These are phyloP conservation scores for Brassica napus DNA, from an alignment of 345 rosid species.

Conservation along the genomic window Da-Ae NC_063445.1:16232501-16233000, in stretches of 20 bases:
- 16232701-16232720: conserved; percentile 54
- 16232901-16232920: conserved; percentile 91
- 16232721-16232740: conserved; percentile 45
- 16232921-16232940: conserved; percentile 81
- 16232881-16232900: conserved; percentile 73
- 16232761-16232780: conserved; percentile 40
- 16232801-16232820: conserved; percentile 56
- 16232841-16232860: not conserved
- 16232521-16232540: conserved; percentile 51
- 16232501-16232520: conserved; percentile 52
- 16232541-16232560: conserved; percentile 28
- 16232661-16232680: conserved; percentile 47
- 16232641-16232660: conserved; percentile 47
- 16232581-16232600: conserved; percentile 52
- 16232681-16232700: conserved; percentile 51
- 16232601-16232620: conserved; percentile 54
- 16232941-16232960: conserved; percentile 95
- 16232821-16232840: not conserved
- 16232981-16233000: conserved; percentile 86
- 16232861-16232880: not conserved
- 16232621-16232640: conserved; percentile 50
- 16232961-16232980: conserved; percentile 72
- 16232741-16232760: conserved; percentile 46
- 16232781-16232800: conserved; percentile 56
- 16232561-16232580: conserved; percentile 58